These are phyloP conservation scores for Boletus sp. DNA, from an alignment of 1,284 basidiomycete species.

Conservation along the genomic window DNA sequence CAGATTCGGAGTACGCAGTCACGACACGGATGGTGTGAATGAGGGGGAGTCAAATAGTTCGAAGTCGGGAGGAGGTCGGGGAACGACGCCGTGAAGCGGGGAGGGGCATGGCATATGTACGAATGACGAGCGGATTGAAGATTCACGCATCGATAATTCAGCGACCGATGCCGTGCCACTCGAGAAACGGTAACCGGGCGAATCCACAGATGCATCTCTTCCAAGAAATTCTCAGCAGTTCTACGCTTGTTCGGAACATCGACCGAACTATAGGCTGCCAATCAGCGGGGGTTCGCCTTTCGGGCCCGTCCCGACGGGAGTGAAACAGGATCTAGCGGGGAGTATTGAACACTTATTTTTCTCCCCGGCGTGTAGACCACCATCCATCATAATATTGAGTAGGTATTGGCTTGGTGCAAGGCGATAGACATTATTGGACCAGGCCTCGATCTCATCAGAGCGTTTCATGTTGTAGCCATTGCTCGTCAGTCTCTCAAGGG, in stretches of 20 bases:
- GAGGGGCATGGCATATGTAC: slow-evolving; percentile 81
- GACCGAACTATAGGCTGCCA: slow-evolving; percentile 74
- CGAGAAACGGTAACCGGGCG: slow-evolving; percentile 72
- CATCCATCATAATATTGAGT: slow-evolving; percentile 76
- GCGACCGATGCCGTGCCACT: slow-evolving; percentile 79
- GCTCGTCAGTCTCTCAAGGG: slow-evolving; percentile 90
- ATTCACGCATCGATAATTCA: slow-evolving; percentile 29
- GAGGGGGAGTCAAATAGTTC: slow-evolving; percentile 95
- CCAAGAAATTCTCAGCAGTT: slow-evolving; percentile 42
- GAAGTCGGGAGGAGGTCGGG: slow-evolving; percentile 87
- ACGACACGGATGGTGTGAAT: slow-evolving; percentile 92
- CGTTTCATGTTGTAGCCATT: slow-evolving; percentile 20
- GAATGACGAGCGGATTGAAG: slow-evolving; percentile 48
- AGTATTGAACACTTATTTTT: slow-evolving; percentile 39
- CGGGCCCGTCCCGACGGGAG: slow-evolving; percentile 22
- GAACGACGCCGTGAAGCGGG: slow-evolving; percentile 87
- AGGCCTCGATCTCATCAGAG: too few species aligned
- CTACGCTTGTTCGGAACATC: slow-evolving; percentile 64
- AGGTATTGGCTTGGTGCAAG: slow-evolving; percentile 90
- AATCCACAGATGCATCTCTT: slow-evolving; percentile 74
- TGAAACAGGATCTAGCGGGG: slow-evolving; percentile 62
- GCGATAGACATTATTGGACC: slow-evolving; percentile 65
- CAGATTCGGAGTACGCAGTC: slow-evolving; percentile 97
- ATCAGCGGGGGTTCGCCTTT: slow-evolving; percentile 65
- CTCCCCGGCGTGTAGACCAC: slow-evolving; percentile 54